phyloP scores from a whole-genome alignment of 139 green algal genomes.

The Limnomonas spitsbergensis region DNA sequence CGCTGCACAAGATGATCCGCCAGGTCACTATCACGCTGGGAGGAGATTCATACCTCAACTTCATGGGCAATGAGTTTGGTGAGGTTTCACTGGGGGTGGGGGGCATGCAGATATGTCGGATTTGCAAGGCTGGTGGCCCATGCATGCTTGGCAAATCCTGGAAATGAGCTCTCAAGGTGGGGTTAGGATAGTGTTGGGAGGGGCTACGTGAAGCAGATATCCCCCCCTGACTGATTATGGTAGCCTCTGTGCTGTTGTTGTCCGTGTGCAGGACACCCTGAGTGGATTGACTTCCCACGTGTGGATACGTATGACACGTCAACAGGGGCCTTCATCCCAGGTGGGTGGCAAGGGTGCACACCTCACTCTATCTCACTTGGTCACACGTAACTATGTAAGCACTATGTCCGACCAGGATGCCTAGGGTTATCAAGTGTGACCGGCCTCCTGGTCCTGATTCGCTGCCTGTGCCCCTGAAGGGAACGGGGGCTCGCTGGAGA shows the following conservation, averaged over 20 bases:
- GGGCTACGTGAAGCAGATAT: no score
- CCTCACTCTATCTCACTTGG: no score
- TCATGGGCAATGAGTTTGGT: slow-evolving; percentile 96
- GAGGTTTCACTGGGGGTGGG: not conserved
- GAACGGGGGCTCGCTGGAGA: slow-evolving; percentile 91
- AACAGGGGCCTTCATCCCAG: slow-evolving; percentile 77
- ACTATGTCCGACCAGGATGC: no score
- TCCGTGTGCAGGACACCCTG: slow-evolving; percentile 33
- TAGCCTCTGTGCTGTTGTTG: no score
- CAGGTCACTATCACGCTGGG: slow-evolving; percentile 21
- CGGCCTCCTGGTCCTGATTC: no score
- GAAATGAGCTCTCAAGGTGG: no score
- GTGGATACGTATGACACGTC: slow-evolving; percentile 85
- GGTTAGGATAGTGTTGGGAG: no score
- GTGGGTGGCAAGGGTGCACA: slow-evolving; percentile 34
- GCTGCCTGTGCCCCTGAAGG: no score
- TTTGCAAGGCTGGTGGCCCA: not conserved
- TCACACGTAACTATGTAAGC: no score
- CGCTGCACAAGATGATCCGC: slow-evolving; percentile 98
- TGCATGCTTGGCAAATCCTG: no score
- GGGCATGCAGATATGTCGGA: not conserved
- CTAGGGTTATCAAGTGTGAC: no score
- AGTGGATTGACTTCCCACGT: slow-evolving; percentile 99
- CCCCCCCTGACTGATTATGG: no score
- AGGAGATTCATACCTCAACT: slow-evolving; percentile 93